A percentile compares a stretch with the other conserved stretches of the same genome.
These are phyloP conservation scores for Acer yangbiense DNA, from an alignment of 345 rosid genomes.

Conservation along the genomic window DNA sequence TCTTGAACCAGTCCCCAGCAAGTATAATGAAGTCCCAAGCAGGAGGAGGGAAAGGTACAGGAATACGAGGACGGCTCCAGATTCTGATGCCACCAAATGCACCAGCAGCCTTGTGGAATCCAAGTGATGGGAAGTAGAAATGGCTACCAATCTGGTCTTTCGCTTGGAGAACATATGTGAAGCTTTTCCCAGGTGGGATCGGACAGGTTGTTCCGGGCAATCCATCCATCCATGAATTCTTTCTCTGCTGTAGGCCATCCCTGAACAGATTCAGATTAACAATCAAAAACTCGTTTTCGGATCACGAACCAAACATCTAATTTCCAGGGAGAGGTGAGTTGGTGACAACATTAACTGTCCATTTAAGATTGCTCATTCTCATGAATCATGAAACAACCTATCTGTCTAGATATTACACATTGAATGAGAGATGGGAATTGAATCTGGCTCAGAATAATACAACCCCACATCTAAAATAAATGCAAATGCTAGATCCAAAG, in stretches of 20 bases:
- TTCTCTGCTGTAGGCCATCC: constrained; percentile 91
- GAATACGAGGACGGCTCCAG: constrained; percentile 83
- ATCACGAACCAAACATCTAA: neutral
- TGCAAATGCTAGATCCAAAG: constrained; percentile 10
- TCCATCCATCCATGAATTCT: constrained; percentile 90
- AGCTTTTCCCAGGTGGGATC: constrained; percentile 79
- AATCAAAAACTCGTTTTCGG: too few relatives aligned
- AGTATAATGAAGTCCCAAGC: constrained; percentile 69
- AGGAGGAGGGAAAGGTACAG: constrained; percentile 81
- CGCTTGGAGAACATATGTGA: constrained; percentile 76
- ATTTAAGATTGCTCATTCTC: neutral
- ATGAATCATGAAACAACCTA: neutral
- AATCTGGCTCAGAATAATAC: neutral
- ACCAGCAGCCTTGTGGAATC: constrained; percentile 94
- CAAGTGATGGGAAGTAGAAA: constrained; percentile 86
- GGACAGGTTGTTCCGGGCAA: constrained; percentile 90
- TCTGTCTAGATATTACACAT: neutral
- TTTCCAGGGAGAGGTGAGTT: neutral
- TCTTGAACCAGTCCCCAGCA: constrained; percentile 89
- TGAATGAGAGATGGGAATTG: neutral
- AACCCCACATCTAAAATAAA: neutral
- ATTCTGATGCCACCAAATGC: constrained; percentile 81
- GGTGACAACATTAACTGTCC: neutral
- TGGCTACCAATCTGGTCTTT: constrained; percentile 95
- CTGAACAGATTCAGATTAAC: constrained; percentile 29